Conservation (phyloP, 306 rosid species). For the Gillenia trifoliata region DNA sequence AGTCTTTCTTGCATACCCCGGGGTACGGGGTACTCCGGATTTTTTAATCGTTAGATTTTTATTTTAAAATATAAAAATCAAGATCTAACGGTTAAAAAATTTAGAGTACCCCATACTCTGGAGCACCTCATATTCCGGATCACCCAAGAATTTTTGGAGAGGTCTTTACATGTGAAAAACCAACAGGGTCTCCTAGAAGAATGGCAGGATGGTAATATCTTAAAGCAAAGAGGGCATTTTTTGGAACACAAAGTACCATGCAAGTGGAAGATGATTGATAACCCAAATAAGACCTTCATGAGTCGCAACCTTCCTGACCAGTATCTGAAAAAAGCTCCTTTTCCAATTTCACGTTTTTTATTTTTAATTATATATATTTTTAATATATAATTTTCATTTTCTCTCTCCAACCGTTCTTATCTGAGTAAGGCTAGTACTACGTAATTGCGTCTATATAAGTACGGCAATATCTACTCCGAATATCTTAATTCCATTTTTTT, state of each 20-base stretch:
- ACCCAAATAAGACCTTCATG: constrained; percentile 1
- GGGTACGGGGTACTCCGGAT: too few relatives aligned
- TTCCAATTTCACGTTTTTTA: not conserved
- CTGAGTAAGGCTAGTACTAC: constrained; percentile 85
- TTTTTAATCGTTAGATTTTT: too few relatives aligned
- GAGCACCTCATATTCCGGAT: too few relatives aligned
- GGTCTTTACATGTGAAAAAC: too few relatives aligned
- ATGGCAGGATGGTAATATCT: not conserved
- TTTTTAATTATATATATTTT: not conserved
- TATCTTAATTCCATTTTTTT: not conserved
- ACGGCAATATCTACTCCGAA: constrained; percentile 44
- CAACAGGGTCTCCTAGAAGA: too few relatives aligned
- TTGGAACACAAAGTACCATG: not conserved
- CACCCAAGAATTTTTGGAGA: too few relatives aligned
- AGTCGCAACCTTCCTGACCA: constrained; percentile 20
- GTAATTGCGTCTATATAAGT: constrained; percentile 48
- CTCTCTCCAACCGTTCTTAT: constrained; percentile 61
- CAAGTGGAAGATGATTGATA: not conserved
- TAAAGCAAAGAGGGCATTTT: not conserved
- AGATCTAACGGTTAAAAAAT: too few relatives aligned
- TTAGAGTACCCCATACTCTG: too few relatives aligned
- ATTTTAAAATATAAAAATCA: too few relatives aligned
- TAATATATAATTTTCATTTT: not conserved
- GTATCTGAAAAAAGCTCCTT: not conserved
- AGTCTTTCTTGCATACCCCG: too few relatives aligned